Conservation (phyloP, 2,329 filamentous ascomycete genomes). For the Cladophialophora bantiana region DNA sequence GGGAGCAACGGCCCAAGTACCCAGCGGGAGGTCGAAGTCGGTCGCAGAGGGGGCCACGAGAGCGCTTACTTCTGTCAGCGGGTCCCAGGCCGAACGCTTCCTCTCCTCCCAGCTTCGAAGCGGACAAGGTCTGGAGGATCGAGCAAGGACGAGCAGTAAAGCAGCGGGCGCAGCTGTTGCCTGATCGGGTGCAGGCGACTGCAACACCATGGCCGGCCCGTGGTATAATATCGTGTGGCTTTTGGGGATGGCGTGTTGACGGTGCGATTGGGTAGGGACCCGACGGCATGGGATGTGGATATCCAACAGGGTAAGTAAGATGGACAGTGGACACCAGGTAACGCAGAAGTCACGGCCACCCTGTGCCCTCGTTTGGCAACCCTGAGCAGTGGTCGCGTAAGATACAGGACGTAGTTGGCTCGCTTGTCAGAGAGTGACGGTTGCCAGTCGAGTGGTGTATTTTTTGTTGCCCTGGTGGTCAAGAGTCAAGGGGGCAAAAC, state of each 20-base stretch:
- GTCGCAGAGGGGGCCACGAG: slow-evolving; percentile 9
- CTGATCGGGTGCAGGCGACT: slow-evolving; percentile 4
- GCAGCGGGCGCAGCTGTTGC: slow-evolving; percentile 15
- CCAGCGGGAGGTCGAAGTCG: slow-evolving; percentile 13
- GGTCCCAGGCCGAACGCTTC: neutral
- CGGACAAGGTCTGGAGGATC: slow-evolving; percentile 4
- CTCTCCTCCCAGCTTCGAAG: neutral
- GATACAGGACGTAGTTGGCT: slow-evolving; percentile 3
- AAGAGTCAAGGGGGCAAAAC: slow-evolving; percentile 21
- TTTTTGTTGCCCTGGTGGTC: neutral
- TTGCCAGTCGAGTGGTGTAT: slow-evolving; percentile 1
- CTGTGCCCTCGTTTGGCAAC: slow-evolving; percentile 10
- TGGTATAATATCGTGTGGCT: neutral
- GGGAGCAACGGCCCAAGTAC: neutral
- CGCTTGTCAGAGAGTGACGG: slow-evolving; percentile 2
- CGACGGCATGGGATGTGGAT: slow-evolving; percentile 7
- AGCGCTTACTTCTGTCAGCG: slow-evolving; percentile 31
- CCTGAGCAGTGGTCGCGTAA: slow-evolving; percentile 15
- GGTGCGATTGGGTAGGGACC: slow-evolving; percentile 5
- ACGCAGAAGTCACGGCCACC: neutral
- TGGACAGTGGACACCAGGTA: neutral
- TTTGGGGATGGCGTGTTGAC: neutral
- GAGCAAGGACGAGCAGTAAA: slow-evolving; percentile 8
- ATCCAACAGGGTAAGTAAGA: slow-evolving; percentile 5
- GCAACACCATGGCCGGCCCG: neutral